phyloP scores from a whole-genome alignment of 768 basidiomycete species.

The Boletus sp. region DNA sequence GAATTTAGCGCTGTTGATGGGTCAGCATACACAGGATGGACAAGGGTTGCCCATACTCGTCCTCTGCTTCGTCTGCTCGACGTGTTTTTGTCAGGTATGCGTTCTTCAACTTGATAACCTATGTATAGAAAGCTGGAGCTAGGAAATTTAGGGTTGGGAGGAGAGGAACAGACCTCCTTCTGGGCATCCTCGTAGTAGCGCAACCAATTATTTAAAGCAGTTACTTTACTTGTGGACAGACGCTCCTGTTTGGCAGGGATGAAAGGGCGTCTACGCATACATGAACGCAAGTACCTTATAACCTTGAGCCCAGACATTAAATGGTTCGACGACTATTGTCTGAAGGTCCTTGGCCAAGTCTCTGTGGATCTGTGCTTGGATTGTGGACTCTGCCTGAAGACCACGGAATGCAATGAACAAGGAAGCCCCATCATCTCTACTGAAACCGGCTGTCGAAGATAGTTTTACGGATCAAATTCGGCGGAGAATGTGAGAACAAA shows the following conservation, averaged over 20 bases:
- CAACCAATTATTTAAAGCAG: constrained; percentile 65
- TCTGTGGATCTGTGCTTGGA: constrained; percentile 74
- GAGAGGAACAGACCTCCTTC: constrained; percentile 47
- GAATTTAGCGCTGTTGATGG: constrained; percentile 70
- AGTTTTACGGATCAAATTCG: constrained; percentile 4
- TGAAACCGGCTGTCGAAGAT: constrained; percentile 58
- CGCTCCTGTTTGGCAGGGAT: constrained; percentile 48
- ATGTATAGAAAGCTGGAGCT: constrained; percentile 9
- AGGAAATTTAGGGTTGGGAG: neutral
- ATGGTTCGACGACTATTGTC: constrained; percentile 75
- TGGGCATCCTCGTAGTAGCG: constrained; percentile 69
- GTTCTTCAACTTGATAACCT: constrained; percentile 67
- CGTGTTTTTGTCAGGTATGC: constrained; percentile 76
- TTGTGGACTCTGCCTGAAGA: constrained; percentile 66
- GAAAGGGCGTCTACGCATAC: constrained; percentile 8
- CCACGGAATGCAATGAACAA: constrained; percentile 77
- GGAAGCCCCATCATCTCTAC: constrained; percentile 82
- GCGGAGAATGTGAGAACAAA: constrained; percentile 10
- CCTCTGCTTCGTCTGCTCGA: constrained; percentile 88
- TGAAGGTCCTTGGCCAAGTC: constrained; percentile 73
- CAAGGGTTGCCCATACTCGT: constrained; percentile 64
- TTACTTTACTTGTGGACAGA: constrained; percentile 54
- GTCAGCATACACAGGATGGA: constrained; percentile 1
- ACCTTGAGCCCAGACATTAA: constrained; percentile 71
- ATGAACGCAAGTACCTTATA: constrained; percentile 53